phyloP scores from a whole-genome alignment of 2,329 filamentous ascomycete species.

The Trichoderma breve region DNA sequence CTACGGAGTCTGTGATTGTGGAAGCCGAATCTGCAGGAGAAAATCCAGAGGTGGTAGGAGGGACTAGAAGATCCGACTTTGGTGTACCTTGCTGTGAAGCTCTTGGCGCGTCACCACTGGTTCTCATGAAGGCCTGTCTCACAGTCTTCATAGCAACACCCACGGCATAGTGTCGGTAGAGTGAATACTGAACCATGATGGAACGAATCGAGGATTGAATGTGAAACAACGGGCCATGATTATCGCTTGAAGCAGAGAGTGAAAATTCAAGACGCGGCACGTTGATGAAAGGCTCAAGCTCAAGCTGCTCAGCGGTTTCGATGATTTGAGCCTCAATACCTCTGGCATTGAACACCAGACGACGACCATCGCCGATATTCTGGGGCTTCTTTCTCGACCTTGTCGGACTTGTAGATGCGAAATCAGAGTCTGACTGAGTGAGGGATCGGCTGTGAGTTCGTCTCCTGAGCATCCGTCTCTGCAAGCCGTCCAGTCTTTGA shows the following conservation, averaged over 20 bases:
- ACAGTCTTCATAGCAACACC: conserved; percentile 78
- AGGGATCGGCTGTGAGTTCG: conserved; percentile 72
- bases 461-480: conserved; percentile 60
- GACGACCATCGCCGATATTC: conserved; percentile 70
- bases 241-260: conserved; percentile 80
- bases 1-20: conserved; percentile 63
- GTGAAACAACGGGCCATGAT: conserved; percentile 83
- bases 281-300: conserved; percentile 80
- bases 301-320: conserved; percentile 79
- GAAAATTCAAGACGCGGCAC: conserved; percentile 85
- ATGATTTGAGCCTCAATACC: conserved; percentile 89
- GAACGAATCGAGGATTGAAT: conserved; percentile 78
- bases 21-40: conserved; percentile 34
- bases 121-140: conserved; percentile 63
- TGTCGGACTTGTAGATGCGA: conserved; percentile 38
- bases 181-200: conserved; percentile 81
- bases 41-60: conserved; percentile 33
- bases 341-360: conserved; percentile 74
- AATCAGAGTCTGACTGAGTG: conserved; percentile 67
- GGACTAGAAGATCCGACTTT: conserved; percentile 37
- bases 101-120: conserved; percentile 42
- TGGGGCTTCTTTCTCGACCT: conserved; percentile 52
- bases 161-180: conserved; percentile 89
- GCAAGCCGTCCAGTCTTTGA: conserved; percentile 66
- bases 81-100: conserved; percentile 33